These are phyloP conservation scores for Pugionium dolabratum DNA, from an alignment of 345 rosid genomes.

Conservation along the genomic window DNA sequence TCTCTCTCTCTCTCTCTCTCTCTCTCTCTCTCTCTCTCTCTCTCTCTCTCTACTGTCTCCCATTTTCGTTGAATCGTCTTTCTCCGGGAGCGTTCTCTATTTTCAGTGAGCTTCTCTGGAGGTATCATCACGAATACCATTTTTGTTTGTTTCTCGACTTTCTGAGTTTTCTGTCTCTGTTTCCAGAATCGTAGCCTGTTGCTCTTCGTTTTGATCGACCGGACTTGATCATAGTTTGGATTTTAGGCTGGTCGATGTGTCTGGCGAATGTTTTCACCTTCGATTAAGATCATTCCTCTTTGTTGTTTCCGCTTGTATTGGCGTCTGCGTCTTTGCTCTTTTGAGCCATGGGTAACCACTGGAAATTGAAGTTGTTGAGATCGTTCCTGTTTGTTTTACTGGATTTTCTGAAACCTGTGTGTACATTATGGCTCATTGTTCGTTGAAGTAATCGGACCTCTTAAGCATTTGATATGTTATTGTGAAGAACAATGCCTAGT, in stretches of 20 bases:
- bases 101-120: constrained; percentile 33
- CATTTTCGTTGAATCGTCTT: constrained; percentile 28
- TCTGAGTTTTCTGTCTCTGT: not conserved
- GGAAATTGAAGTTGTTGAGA: not conserved
- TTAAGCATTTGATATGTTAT: constrained; percentile 1
- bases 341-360: constrained; percentile 5
- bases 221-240: constrained; percentile 16
- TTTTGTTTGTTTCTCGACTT: not conserved
- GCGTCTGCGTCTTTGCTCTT: not conserved
- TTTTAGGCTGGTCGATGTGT: constrained; percentile 44
- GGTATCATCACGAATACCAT: constrained; percentile 38
- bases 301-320: constrained; percentile 30
- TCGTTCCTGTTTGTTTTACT: constrained; percentile 1
- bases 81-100: constrained; percentile 15
- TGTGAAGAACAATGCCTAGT: constrained; percentile 14
- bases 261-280: constrained; percentile 21
- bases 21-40: constrained; percentile 26
- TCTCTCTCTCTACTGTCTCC: constrained; percentile 27
- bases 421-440: not conserved
- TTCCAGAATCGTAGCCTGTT: constrained; percentile 18
- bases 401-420: not conserved
- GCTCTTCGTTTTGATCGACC: constrained; percentile 29
- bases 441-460: not conserved
- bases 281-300: constrained; percentile 19
- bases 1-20: constrained; percentile 26